Conservation (phyloP, 371 early-diverging fungal genomes). For the Catenaria anguillulae region DNA sequence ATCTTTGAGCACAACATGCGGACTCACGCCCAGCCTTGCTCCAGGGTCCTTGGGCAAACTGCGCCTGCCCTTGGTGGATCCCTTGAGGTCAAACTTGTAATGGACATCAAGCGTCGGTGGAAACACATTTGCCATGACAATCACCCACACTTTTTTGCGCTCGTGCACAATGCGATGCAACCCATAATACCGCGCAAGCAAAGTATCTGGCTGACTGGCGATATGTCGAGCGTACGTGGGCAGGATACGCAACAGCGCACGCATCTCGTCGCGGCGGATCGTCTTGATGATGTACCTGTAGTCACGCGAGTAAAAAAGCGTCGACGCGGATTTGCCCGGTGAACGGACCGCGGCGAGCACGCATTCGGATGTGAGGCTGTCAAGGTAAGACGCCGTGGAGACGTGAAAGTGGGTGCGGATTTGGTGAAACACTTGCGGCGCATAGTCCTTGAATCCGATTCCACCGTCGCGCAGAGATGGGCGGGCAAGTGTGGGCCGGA, state of each 20-base stretch:
- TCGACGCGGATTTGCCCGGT: slow-evolving; percentile 86
- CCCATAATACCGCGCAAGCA: slow-evolving; percentile 86
- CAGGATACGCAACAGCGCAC: slow-evolving; percentile 70
- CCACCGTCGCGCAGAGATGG: slow-evolving; percentile 42
- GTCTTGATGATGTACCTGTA: slow-evolving; percentile 97
- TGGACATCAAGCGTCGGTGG: slow-evolving; percentile 92
- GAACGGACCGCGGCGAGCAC: slow-evolving; percentile 83
- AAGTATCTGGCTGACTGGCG: slow-evolving; percentile 39
- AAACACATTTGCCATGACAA: slow-evolving; percentile 95
- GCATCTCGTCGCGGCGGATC: slow-evolving; percentile 81
- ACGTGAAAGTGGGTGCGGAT: slow-evolving; percentile 72
- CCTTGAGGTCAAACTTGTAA: slow-evolving; percentile 82
- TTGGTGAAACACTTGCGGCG: slow-evolving; percentile 84
- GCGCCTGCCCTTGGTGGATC: slow-evolving; percentile 81
- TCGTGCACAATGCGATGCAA: slow-evolving; percentile 67
- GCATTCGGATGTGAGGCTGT: slow-evolving; percentile 87
- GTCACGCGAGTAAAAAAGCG: slow-evolving; percentile 92
- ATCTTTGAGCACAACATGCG: slow-evolving; percentile 81
- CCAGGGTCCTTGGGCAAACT: too few relatives aligned
- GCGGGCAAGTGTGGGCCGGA: background rate
- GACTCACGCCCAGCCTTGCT: slow-evolving; percentile 34
- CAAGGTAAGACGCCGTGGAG: slow-evolving; percentile 82
- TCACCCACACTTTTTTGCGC: slow-evolving; percentile 58
- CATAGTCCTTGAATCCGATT: slow-evolving; percentile 97
- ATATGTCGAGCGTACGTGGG: slow-evolving; percentile 38